Conservation (phyloP, 2,329 filamentous ascomycete genomes). For the Aspergillus pseudoterreus region DNA sequence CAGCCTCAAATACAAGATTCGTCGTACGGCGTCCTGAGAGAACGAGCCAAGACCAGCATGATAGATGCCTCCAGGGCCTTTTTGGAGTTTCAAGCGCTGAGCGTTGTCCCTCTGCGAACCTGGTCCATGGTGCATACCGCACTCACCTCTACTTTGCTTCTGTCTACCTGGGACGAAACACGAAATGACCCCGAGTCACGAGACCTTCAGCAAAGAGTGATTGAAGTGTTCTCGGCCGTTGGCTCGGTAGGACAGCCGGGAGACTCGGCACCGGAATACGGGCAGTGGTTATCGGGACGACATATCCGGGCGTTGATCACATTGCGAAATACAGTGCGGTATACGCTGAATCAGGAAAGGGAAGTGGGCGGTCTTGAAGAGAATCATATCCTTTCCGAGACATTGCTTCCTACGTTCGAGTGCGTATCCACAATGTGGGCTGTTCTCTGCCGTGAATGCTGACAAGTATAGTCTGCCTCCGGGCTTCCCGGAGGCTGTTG, state of each 20-base stretch:
- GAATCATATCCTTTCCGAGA: neutral
- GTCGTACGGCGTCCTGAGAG: constrained; percentile 13
- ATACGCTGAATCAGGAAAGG: constrained; percentile 12
- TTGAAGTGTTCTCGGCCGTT: constrained; percentile 25
- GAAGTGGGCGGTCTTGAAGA: constrained; percentile 1
- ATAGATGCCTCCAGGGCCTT: constrained; percentile 28
- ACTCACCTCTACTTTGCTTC: constrained; percentile 29
- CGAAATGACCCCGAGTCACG: constrained; percentile 27
- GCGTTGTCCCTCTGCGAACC: constrained; percentile 26
- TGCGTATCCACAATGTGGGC: neutral
- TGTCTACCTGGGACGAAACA: constrained; percentile 33
- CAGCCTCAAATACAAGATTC: constrained; percentile 4
- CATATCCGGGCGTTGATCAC: constrained; percentile 29
- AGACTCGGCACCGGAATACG: constrained; percentile 13
- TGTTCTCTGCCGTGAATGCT: neutral
- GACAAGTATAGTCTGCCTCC: constrained; percentile 5
- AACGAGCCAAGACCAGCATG: constrained; percentile 22
- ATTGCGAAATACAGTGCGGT: constrained; percentile 17
- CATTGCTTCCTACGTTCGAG: neutral
- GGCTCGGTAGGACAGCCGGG: constrained; percentile 11
- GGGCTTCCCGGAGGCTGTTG: constrained; percentile 10
- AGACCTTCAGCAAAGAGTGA: constrained; percentile 26
- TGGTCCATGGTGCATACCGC: constrained; percentile 36
- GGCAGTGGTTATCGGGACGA: constrained; percentile 26
- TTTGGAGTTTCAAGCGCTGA: constrained; percentile 29